Percentiles rank a stretch among this genome's conserved stretches.
Conservation (phyloP, 192 early-diverging fungal genomes). For the Umbelopsis sp. region DNA sequence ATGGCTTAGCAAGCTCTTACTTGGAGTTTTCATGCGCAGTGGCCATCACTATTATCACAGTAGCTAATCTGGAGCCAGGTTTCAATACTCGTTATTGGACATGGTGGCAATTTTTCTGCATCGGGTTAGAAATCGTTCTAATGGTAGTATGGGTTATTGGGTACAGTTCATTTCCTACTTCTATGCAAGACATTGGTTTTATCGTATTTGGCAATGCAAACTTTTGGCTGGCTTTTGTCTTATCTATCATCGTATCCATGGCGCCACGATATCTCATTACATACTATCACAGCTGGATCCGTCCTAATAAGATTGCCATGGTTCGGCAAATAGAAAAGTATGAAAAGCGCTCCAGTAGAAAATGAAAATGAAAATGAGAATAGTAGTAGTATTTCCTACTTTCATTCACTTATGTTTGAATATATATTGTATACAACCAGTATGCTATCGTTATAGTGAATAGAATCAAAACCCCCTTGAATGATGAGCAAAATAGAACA, state of each 20-base stretch:
- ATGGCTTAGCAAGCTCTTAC: conserved; percentile 56
- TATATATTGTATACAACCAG: too few species aligned
- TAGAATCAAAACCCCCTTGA: too few species aligned
- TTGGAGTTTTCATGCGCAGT: conserved; percentile 80
- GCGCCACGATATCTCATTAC: conserved; percentile 69
- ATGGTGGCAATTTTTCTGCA: conserved; percentile 65
- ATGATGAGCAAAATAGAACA: too few species aligned
- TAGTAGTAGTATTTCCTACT: too few species aligned
- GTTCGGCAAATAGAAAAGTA: conserved; percentile 54
- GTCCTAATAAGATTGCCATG: conserved; percentile 68
- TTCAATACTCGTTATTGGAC: conserved; percentile 88
- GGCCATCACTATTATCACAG: conserved; percentile 75
- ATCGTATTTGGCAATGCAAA: conserved; percentile 62
- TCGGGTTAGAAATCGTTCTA: conserved; percentile 67
- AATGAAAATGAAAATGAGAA: too few species aligned
- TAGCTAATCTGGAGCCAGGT: conserved; percentile 78
- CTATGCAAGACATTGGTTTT: conserved; percentile 70
- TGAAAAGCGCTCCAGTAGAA: conserved; percentile 1
- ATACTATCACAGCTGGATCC: conserved; percentile 67
- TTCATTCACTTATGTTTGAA: too few species aligned
- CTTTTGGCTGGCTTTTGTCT: conserved; percentile 76
- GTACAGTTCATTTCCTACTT: conserved; percentile 61
- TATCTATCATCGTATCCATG: conserved; percentile 71
- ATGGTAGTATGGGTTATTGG: conserved; percentile 68
- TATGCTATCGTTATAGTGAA: too few species aligned